Evolutionary conservation across 768 basidiomycete species (phyloP), one percentile per base, ranked within the genome.

Genomic region (Leccinum imitatum): DNA sequence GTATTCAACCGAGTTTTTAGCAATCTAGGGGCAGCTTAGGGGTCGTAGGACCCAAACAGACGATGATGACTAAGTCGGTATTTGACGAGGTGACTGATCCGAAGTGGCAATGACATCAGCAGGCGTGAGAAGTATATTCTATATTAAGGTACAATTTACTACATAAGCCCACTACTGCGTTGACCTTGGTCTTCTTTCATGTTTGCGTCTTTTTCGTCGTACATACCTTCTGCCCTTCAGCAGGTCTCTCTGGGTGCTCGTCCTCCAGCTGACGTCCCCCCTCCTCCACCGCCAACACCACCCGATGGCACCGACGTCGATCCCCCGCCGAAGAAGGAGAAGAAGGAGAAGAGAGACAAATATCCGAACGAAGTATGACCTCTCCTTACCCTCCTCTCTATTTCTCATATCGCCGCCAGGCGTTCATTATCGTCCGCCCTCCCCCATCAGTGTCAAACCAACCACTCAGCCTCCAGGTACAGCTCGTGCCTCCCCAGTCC

Each of bases 351-450:
- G 70, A 74, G 70, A 65, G 79, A 76, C 63, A 77, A 75, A 57
- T 70, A 67, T 47, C 71, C 78, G 8, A 80, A 80, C 66, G 84
- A 86, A 77, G 84, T 83, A 55, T 53, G 75, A 64, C 15, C 27
- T 14, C 50, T 58, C 62, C 23, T 50, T 62, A 30, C 51, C 53
- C 35, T 14, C 54, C 56, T 48, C 46, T 54, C 33, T 54, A 46
- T 1, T 58, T 56, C 60, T 65, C 50, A 68, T 56, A 31, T 13
- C 11, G 31, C 55, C 53, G 25, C 4, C 70, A 95, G 93, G 91
- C 90, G 0, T 93, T 95, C 76, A 91, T 95, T 59, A 86, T 96
- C 69, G 95, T 96, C 57, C 86, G 91, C 53, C 95, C 95, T 5
- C 93, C 93, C 3, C 92, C 93, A 1, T 85, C 90, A 6, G 86